Percentiles rank a stretch among this genome's conserved stretches.
phyloP scores from a whole-genome alignment of 176 grass and related monocot species.

The Bolboschoenus planiculmis region DNA sequence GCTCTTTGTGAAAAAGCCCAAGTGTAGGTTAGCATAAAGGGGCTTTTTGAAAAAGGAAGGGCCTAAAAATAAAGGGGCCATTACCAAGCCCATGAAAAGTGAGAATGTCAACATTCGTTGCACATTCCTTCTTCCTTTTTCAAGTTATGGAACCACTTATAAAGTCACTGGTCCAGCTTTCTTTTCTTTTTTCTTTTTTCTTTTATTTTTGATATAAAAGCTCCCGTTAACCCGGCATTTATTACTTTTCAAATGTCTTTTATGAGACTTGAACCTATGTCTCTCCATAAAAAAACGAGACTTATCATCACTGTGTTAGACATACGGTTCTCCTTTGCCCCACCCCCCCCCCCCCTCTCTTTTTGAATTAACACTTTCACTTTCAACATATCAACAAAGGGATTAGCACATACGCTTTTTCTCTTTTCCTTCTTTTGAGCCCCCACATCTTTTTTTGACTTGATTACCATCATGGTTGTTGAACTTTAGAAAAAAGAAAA shows the following conservation, averaged over 20 bases:
- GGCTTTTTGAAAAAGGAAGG: neutral
- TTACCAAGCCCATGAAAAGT: neutral
- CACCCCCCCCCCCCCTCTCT: too few species aligned
- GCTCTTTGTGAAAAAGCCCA: neutral
- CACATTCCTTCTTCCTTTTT: neutral
- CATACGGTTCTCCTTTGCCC: too few species aligned
- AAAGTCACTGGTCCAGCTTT: neutral
- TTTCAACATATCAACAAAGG: neutral
- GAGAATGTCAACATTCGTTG: neutral
- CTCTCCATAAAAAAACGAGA: too few species aligned
- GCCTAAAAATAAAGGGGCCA: neutral
- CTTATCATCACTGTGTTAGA: too few species aligned
- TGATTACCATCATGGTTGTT: neutral
- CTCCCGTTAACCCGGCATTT: too few species aligned
- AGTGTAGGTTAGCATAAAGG: neutral
- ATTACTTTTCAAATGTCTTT: too few species aligned
- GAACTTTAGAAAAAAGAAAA: neutral
- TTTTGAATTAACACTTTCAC: neutral
- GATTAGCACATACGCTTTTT: too few species aligned
- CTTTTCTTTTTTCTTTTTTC: neutral
- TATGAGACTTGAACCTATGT: too few species aligned
- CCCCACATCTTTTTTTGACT: slow-evolving; percentile 11
- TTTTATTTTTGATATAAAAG: too few species aligned
- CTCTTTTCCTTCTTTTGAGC: neutral
- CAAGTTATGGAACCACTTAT: neutral